phyloP scores from a whole-genome alignment of 805 yeast genomes.

The Cephaloascus fragrans region DNA sequence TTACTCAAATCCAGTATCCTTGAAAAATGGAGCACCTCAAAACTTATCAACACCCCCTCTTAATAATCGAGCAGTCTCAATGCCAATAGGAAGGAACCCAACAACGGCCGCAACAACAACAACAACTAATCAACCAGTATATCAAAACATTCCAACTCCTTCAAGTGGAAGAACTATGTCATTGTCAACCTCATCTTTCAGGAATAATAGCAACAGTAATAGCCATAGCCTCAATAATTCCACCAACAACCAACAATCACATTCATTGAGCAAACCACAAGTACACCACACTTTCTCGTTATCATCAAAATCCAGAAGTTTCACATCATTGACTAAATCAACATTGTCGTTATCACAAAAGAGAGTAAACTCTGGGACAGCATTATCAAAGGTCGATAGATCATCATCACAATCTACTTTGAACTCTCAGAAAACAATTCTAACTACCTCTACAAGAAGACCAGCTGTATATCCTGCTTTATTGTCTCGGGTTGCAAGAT shows the following conservation, averaged over 20 bases:
- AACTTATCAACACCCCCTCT: conserved; percentile 1
- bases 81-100: conserved; percentile 1
- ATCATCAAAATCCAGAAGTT: conserved; percentile 28
- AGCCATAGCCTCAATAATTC: conserved; percentile 1
- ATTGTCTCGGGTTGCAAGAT: conserved; percentile 73
- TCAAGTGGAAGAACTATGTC: conserved; percentile 17
- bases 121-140: conserved; percentile 5
- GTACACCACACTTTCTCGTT: conserved; percentile 24
- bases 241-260: conserved; percentile 5
- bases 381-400: conserved; percentile 19
- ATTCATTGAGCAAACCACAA: conserved; percentile 9
- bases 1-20: too few relatives aligned
- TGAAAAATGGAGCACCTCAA: too few relatives aligned
- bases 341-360: conserved; percentile 28
- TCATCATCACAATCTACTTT: conserved; percentile 17
- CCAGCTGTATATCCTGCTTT: conserved; percentile 87
- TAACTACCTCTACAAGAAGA: conserved; percentile 35
- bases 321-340: conserved; percentile 28
- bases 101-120: neutral
- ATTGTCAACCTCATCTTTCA: conserved; percentile 13
- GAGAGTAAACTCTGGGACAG: conserved; percentile 22
- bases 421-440: conserved; percentile 32
- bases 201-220: conserved; percentile 1
- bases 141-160: neutral
- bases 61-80: conserved; percentile 1